A percentile compares a stretch with the other conserved stretches of the same genome.
Conservation (phyloP, 352 stramenopile species). For the Pythium apleroticum region DNA sequence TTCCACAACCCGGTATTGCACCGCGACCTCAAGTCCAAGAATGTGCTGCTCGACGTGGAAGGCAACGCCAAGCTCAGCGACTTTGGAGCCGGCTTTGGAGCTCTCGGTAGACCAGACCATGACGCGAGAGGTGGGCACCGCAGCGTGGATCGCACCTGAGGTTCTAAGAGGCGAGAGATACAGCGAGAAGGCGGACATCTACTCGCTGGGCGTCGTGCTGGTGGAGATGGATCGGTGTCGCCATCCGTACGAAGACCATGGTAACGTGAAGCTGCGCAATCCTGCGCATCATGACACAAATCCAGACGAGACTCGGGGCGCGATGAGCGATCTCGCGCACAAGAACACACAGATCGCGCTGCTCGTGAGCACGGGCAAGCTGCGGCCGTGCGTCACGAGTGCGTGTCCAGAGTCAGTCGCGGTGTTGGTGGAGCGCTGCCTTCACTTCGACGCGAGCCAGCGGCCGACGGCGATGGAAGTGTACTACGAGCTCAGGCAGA, state of each 20-base stretch:
- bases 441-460: conserved; percentile 13
- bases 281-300: background rate
- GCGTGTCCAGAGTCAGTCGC: conserved; percentile 16
- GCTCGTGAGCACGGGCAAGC: conserved; percentile 20
- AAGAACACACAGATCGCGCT: conserved; percentile 29
- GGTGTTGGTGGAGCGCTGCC: conserved; percentile 17
- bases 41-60: conserved; percentile 15
- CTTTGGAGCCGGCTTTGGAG: conserved; percentile 16
- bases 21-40: conserved; percentile 20
- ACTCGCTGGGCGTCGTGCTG: conserved; percentile 29
- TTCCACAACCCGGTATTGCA: conserved; percentile 18
- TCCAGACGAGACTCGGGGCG: background rate
- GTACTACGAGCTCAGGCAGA: background rate
- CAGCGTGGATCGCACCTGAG: conserved; percentile 30
- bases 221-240: conserved; percentile 26
- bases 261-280: background rate
- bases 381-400: conserved; percentile 14
- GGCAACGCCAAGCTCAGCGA: conserved; percentile 18
- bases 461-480: background rate
- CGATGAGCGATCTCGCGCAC: background rate
- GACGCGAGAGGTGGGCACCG: conserved; percentile 26
- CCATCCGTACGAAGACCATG: conserved; percentile 8
- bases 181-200: conserved; percentile 33
- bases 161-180: conserved; percentile 27
- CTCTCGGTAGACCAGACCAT: conserved; percentile 17